Percentiles rank a stretch among this genome's conserved stretches.
These are phyloP conservation scores for Lyophyllum decastes DNA, from an alignment of 768 basidiomycete species.

Conservation along the genomic window DNA sequence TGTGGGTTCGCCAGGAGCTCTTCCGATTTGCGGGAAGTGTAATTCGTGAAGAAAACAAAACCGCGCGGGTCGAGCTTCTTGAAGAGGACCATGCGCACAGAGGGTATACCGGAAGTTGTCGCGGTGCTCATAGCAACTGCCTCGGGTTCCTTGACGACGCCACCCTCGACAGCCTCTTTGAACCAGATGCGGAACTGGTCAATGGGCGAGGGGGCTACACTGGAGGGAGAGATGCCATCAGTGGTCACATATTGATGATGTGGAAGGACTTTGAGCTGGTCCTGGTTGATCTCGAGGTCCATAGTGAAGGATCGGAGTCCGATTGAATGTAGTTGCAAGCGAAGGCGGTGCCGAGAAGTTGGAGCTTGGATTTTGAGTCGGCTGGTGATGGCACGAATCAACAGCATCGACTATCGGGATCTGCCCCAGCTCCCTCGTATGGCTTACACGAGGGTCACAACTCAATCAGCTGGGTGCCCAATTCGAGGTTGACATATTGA, in stretches of 20 bases:
- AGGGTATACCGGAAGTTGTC: conserved; percentile 74
- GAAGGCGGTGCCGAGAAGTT: not conserved
- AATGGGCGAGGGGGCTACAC: conserved; percentile 68
- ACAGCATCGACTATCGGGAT: conserved; percentile 4
- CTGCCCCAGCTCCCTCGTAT: not conserved
- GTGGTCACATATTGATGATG: conserved; percentile 75
- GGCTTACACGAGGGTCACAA: not conserved
- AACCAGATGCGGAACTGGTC: conserved; percentile 91
- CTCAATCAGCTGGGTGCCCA: too few species aligned
- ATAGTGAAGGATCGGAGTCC: conserved; percentile 19
- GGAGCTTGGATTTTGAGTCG: not conserved
- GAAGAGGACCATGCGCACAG: conserved; percentile 86
- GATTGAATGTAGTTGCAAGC: not conserved
- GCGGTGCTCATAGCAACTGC: conserved; percentile 82
- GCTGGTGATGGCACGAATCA: conserved; percentile 8
- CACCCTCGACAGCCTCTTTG: conserved; percentile 53
- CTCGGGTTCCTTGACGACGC: conserved; percentile 83
- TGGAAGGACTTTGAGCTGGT: conserved; percentile 66
- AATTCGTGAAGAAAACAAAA: conserved; percentile 98
- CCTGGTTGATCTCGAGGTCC: conserved; percentile 47
- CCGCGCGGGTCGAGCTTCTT: conserved; percentile 88
- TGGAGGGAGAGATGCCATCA: conserved; percentile 64
- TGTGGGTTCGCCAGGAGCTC: conserved; percentile 79
- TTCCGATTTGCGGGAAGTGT: conserved; percentile 86
- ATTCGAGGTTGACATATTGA: too few species aligned